A percentile compares a stretch with the other conserved stretches of the same genome.
Evolutionary conservation across 352 stramenopile genomes (phyloP).

Genomic region (Aphanomyces euteiches): DNA sequence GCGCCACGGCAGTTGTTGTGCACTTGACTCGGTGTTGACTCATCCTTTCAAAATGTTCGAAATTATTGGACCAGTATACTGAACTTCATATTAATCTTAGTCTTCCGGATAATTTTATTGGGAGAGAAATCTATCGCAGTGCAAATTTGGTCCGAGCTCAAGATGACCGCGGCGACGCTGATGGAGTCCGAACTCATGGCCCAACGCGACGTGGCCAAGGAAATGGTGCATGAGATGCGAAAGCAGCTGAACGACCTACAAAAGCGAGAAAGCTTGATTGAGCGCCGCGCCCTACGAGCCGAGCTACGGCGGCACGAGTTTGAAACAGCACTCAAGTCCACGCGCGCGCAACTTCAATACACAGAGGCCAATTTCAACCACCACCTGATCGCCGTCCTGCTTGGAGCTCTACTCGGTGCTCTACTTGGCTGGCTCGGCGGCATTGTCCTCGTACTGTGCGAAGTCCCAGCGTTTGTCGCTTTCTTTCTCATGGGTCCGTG

Average conservation of each 20-base stretch:
- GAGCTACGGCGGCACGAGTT: slow-evolving; percentile 3
- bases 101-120: not conserved
- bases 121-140: not conserved
- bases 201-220: slow-evolving; percentile 24
- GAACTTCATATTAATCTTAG: not conserved
- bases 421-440: slow-evolving; percentile 21
- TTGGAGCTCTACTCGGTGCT: slow-evolving; percentile 15
- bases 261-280: slow-evolving; percentile 4
- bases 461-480: slow-evolving; percentile 9
- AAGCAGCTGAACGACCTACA: not conserved
- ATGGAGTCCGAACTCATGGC: slow-evolving; percentile 26
- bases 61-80: not conserved
- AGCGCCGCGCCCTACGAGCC: not conserved
- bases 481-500: slow-evolving; percentile 25
- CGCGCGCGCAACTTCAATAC: not conserved
- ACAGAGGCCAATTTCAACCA: slow-evolving; percentile 1
- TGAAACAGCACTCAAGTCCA: not conserved
- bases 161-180: not conserved
- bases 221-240: slow-evolving; percentile 18
- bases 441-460: slow-evolving; percentile 6
- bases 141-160: not conserved
- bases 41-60: not conserved
- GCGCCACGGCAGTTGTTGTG: too few species aligned
- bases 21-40: too few species aligned
- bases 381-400: slow-evolving; percentile 8